Percentiles rank a stretch among this genome's conserved stretches.
phyloP scores from a whole-genome alignment of 345 rosid species.

The Luvunga scandens region DNA sequence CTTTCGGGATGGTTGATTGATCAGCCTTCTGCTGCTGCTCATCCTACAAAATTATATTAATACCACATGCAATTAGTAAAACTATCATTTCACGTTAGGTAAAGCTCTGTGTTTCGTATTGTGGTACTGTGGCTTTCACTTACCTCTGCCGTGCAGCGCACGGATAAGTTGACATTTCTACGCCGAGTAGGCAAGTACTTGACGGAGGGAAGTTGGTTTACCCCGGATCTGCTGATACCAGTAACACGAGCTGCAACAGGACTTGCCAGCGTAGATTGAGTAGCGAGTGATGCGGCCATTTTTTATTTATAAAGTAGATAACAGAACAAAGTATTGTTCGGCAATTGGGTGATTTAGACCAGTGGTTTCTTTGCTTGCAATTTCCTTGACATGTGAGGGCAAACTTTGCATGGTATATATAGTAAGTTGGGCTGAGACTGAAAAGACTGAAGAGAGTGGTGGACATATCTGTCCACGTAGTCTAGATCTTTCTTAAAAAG shows the following conservation, averaged over 20 bases:
- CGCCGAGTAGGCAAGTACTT: constrained; percentile 17
- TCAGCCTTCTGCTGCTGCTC: not conserved
- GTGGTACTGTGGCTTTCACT: not conserved
- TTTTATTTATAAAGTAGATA: not conserved
- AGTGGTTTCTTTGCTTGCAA: accelerated
- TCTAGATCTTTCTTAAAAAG: not conserved
- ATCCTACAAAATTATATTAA: too few species aligned
- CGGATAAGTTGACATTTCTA: constrained; percentile 25
- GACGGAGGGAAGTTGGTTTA: constrained; percentile 20
- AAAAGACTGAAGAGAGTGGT: not conserved
- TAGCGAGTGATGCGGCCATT: constrained; percentile 40
- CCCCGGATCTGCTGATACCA: constrained; percentile 15
- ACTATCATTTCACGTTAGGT: not conserved
- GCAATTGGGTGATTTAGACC: not conserved
- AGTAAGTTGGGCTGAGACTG: not conserved
- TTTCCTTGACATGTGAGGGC: accelerated
- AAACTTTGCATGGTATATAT: not conserved
- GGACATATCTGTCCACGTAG: constrained; percentile 39
- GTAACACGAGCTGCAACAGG: constrained; percentile 24
- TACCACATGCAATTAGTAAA: not conserved
- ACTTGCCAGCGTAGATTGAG: constrained; percentile 46
- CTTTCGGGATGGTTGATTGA: too few species aligned
- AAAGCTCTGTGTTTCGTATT: not conserved
- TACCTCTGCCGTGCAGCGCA: constrained; percentile 51
- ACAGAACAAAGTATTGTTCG: not conserved